Evolutionary conservation across 2,329 filamentous ascomycete genomes (phyloP).

Genomic region (Akanthomyces muscarius): DNA sequence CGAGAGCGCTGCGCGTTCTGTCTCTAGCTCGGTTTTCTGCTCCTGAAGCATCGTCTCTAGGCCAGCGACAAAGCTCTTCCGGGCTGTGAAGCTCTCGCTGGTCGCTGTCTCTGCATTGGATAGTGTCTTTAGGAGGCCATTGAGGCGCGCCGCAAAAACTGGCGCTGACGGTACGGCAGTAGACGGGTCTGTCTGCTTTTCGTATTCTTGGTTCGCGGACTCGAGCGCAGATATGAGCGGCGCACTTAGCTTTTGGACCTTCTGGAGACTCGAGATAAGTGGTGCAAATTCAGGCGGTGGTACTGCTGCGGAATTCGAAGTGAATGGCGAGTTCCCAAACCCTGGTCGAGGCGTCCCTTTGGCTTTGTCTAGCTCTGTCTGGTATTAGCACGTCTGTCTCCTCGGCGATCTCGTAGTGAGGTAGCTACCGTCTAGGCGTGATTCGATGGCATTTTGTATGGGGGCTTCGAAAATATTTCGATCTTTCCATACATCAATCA

Average conservation of each 20-base stretch:
- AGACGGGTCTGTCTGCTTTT: conserved; percentile 72
- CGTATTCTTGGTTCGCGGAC: conserved; percentile 75
- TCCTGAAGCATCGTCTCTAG: conserved; percentile 77
- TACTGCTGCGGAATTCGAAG: conserved; percentile 48
- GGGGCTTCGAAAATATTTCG: conserved; percentile 76
- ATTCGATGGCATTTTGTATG: conserved; percentile 77
- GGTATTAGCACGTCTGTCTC: conserved; percentile 19
- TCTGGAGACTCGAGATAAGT: conserved; percentile 70
- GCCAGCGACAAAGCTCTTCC: conserved; percentile 70
- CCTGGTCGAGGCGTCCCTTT: conserved; percentile 49
- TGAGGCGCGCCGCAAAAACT: conserved; percentile 86
- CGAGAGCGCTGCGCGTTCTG: conserved; percentile 63
- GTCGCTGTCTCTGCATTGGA: conserved; percentile 86
- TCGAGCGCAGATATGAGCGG: conserved; percentile 63
- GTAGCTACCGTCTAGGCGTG: conserved; percentile 69
- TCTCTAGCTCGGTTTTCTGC: conserved; percentile 64
- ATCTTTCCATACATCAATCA: conserved; percentile 92
- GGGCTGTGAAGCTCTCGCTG: conserved; percentile 82
- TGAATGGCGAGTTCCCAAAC: conserved; percentile 54
- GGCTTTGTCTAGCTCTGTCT: conserved; percentile 58
- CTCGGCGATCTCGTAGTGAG: no score
- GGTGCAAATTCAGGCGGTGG: conserved; percentile 60
- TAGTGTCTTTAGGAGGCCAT: conserved; percentile 82
- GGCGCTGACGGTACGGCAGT: conserved; percentile 72
- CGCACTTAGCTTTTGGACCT: conserved; percentile 67